Evolutionary conservation across 2,329 filamentous ascomycete genomes (phyloP).

Genomic region (Verticillium zaregamsianum): DNA sequence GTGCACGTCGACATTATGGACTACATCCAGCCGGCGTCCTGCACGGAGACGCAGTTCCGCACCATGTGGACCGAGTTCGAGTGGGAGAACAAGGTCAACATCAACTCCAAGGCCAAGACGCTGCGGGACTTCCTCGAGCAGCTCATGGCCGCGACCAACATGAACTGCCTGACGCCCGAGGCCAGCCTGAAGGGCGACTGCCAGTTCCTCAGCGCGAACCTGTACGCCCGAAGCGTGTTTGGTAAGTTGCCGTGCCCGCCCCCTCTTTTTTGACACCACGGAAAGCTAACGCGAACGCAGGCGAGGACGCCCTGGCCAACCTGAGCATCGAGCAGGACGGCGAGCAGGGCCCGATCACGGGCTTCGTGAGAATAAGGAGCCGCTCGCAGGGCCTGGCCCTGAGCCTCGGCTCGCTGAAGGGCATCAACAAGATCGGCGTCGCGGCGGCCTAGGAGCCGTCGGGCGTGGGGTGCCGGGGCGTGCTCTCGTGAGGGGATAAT

Average conservation of each 20-base stretch:
- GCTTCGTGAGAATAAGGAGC: conserved; percentile 96
- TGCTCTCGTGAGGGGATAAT: background rate
- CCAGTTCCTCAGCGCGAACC: conserved; percentile 93
- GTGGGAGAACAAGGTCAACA: conserved; percentile 99
- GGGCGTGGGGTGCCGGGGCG: background rate
- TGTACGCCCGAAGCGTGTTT: conserved; percentile 96
- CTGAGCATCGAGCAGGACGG: conserved; percentile 97
- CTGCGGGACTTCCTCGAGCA: conserved; percentile 89
- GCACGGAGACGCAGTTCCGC: conserved; percentile 96
- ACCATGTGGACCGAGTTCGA: conserved; percentile 99
- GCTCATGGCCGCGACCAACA: conserved; percentile 96
- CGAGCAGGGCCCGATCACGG: conserved; percentile 90
- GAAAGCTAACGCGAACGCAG: conserved; percentile 41
- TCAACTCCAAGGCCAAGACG: conserved; percentile 93
- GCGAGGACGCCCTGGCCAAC: conserved; percentile 96
- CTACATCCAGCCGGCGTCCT: conserved; percentile 95
- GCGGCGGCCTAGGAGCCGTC: conserved; percentile 21
- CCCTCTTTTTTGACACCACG: background rate
- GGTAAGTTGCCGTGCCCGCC: conserved; percentile 59
- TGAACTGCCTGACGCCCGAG: conserved; percentile 96
- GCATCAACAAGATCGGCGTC: conserved; percentile 74
- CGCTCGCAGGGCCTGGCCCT: conserved; percentile 92
- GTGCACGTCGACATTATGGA: conserved; percentile 99
- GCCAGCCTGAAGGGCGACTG: conserved; percentile 96
- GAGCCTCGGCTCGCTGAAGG: conserved; percentile 91